A percentile compares a stretch with the other conserved stretches of the same genome.
phyloP scores from a whole-genome alignment of 2,329 filamentous ascomycete species.

The Fusarium subglutinans region DNA sequence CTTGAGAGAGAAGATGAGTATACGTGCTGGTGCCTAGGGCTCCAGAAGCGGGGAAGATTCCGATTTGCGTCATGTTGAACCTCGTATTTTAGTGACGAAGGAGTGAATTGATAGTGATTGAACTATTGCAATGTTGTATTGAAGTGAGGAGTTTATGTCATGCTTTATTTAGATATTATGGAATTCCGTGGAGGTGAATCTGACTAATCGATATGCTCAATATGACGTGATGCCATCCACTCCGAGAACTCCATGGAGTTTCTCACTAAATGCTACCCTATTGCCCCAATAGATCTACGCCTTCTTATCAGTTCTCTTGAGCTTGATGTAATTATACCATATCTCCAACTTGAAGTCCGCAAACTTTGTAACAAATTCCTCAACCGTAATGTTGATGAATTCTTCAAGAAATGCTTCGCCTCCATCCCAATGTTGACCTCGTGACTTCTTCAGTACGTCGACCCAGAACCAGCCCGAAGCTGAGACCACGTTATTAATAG shows the following conservation, averaged over 20 bases:
- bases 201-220: slow-evolving; percentile 13
- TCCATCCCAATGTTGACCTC: not conserved
- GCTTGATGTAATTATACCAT: slow-evolving; percentile 4
- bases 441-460: not conserved
- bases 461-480: slow-evolving; percentile 11
- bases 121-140: rapidly evolving
- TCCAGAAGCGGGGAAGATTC: slow-evolving; percentile 35
- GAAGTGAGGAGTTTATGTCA: not conserved
- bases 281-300: not conserved
- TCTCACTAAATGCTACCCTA: not conserved
- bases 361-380: not conserved
- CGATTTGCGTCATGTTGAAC: slow-evolving; percentile 16
- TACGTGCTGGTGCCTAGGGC: slow-evolving; percentile 30
- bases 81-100: no score
- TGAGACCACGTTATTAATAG: not conserved
- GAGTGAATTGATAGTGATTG: not conserved
- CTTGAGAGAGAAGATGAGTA: slow-evolving; percentile 7
- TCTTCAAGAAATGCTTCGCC: not conserved
- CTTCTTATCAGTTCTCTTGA: not conserved
- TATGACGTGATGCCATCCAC: slow-evolving; percentile 21
- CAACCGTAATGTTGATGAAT: not conserved
- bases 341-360: not conserved
- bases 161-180: not conserved
- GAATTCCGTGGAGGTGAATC: slow-evolving; percentile 1
- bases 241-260: not conserved